Base-by-base conservation (phyloP, 352 stramenopile species). In the Phytophthora litchii region DNA sequence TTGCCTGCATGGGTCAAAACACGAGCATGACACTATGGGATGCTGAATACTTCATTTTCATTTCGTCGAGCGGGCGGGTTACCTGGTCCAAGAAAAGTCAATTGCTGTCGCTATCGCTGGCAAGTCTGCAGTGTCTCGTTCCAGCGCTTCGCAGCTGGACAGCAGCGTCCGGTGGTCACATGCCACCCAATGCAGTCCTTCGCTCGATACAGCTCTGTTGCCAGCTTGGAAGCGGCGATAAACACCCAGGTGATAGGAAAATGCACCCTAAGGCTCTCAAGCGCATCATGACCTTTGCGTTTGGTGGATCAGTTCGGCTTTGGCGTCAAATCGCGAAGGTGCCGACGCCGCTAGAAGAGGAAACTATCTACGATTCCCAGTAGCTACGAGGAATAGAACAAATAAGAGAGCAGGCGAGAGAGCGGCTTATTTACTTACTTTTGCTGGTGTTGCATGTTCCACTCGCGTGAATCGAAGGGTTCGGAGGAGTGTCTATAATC, bases 21-120 rank as follows among this genome's bases (percentile, higher is more conserved):
- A 54, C 42, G 17, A 58, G 74, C 36, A 88, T 95, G 79, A 96
- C 89, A 1, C 55, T 97, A 21, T 97, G 89, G 89, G 89, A 97
- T 58, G 68, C 78, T 34, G 77, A 92, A 42, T 74, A 79, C 36
- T 96, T 96, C 50, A 34, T 93, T 35, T 91, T 79, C 58, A 72
- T 96, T 54, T 67, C 74, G 1, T 52, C 55, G 1, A 35, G 48
- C 13, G 89, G 89, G 0, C 53, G 56, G 0, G 77, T 91, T n/a
- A 78, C 55, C 1, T 76, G 60, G 54, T 61, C 86, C 10, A 78
- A 68, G 51, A 97, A 96, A 72, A 76, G 66, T 37, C 67, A 80
- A 60, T 53, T 96, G 20, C 72, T 96, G 14, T 53, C 64, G 17
- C 67, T 92, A 5, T 77, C 85, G 2, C 64, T 92, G 1, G 74